Evolutionary conservation across 768 basidiomycete species (phyloP).

Genomic region (Ephemerocybe angulata): DNA sequence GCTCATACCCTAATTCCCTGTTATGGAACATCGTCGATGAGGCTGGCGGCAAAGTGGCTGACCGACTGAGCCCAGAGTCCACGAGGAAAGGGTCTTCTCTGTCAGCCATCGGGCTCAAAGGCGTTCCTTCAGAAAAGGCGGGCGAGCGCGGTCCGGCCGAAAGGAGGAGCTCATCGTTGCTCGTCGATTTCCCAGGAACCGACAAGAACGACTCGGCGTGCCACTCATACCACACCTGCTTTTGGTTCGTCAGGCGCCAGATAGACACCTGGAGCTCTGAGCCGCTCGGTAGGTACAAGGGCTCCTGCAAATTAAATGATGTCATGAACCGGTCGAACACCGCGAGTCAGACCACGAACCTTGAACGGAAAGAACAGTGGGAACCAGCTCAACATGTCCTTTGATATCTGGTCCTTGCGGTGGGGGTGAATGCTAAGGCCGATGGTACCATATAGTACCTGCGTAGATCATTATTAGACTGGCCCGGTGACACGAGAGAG

Average conservation of each 20-base stretch:
- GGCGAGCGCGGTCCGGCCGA: conserved; percentile 15
- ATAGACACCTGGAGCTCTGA: conserved; percentile 90
- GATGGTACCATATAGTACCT: conserved; percentile 80
- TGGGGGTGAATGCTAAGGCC: conserved; percentile 94
- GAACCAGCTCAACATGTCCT: conserved; percentile 99
- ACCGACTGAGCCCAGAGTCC: conserved; percentile 2
- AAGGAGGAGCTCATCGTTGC: conserved; percentile 28
- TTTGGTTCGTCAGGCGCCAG: conserved; percentile 88
- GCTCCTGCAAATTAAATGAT: conserved; percentile 53
- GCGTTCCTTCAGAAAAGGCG: conserved; percentile 26
- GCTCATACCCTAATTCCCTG: conserved; percentile 29
- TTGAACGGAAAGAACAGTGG: conserved; percentile 94
- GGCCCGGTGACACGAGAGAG: no score
- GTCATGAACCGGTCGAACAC: conserved; percentile 4
- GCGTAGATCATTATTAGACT: conserved; percentile 5
- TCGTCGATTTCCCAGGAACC: conserved; percentile 36
- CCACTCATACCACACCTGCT: conserved; percentile 99
- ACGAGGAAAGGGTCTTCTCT: conserved; percentile 34
- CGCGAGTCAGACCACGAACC: conserved; percentile 41
- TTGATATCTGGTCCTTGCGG: conserved; percentile 79
- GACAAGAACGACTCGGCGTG: conserved; percentile 90
- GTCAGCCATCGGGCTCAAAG: conserved; percentile 69
- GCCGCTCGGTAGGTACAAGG: conserved; percentile 88
- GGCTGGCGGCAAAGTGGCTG: conserved; percentile 10
- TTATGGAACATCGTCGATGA: neutral